These are phyloP conservation scores for Aspergillus asperescens DNA, from an alignment of 495 filamentous ascomycete species.

Conservation along the genomic window DNA sequence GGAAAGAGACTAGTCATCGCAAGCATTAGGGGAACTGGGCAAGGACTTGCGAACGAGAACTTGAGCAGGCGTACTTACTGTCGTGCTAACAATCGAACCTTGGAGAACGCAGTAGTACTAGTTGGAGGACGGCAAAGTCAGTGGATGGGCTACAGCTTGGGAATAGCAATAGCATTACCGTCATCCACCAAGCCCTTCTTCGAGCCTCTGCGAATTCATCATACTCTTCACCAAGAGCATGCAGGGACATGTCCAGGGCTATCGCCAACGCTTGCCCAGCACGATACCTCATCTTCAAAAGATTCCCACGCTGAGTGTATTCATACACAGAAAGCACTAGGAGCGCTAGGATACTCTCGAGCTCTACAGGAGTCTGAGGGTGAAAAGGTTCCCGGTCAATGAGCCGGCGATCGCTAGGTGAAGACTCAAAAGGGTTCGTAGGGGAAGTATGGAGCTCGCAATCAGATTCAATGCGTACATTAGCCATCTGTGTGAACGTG, in stretches of 20 bases:
- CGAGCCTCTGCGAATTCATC: conserved; percentile 51
- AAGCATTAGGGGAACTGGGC: conserved; percentile 3
- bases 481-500: conserved; percentile 49
- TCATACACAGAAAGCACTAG: conserved; percentile 55
- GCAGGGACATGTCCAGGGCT: conserved; percentile 49
- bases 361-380: conserved; percentile 44
- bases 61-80: conserved; percentile 32
- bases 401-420: conserved; percentile 40
- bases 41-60: neutral
- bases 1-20: conserved; percentile 38
- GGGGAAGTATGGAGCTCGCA: conserved; percentile 52
- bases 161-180: conserved; percentile 27
- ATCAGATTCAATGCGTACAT: conserved; percentile 51
- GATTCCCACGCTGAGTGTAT: conserved; percentile 56
- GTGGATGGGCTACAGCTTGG: neutral
- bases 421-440: conserved; percentile 47
- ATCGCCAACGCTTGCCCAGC: conserved; percentile 52
- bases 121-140: conserved; percentile 6
- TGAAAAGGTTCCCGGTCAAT: conserved; percentile 48
- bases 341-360: conserved; percentile 52
- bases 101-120: conserved; percentile 57
- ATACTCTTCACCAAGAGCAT: conserved; percentile 39
- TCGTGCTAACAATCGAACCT: conserved; percentile 56
- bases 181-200: conserved; percentile 61
- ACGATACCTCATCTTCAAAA: conserved; percentile 57